These are phyloP conservation scores for Helichrysum umbraculigerum DNA, from an alignment of 129 eudicot species.

Conservation along the genomic window DNA sequence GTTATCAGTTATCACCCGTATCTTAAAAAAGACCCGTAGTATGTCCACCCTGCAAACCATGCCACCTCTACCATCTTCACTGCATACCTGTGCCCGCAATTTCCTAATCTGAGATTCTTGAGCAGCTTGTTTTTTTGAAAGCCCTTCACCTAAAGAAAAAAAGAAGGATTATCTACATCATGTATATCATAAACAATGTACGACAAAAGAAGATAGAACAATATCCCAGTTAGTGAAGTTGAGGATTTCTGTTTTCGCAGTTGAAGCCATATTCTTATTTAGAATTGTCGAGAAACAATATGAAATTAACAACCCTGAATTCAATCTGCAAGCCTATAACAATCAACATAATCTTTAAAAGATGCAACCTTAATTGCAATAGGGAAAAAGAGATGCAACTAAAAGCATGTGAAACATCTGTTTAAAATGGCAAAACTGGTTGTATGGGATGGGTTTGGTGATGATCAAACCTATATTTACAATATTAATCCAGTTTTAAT, in stretches of 20 bases:
- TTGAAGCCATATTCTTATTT: not conserved
- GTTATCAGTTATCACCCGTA: too few species aligned
- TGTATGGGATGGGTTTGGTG: not conserved
- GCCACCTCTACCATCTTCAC: constrained; percentile 12
- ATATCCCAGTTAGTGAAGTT: not conserved
- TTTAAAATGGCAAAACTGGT: not conserved
- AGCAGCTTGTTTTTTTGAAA: constrained; percentile 96
- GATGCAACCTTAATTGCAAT: not conserved
- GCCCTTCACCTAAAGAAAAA: constrained; percentile 67
- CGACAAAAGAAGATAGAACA: not conserved
- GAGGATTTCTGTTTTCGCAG: not conserved
- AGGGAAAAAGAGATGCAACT: not conserved
- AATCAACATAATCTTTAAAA: not conserved
- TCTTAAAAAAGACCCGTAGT: not conserved
- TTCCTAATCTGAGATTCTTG: constrained; percentile 92
- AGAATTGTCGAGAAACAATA: not conserved
- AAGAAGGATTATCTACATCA: not conserved
- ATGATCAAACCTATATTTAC: not conserved
- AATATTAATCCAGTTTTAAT: not conserved
- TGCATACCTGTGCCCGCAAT: constrained; percentile 82
- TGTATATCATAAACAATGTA: not conserved
- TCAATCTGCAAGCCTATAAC: not conserved
- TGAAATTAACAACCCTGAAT: not conserved
- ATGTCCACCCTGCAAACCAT: not conserved
- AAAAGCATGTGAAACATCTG: not conserved